Conservation (phyloP, 2,329 filamentous ascomycete species). For the Orbilia oligospora region DNA sequence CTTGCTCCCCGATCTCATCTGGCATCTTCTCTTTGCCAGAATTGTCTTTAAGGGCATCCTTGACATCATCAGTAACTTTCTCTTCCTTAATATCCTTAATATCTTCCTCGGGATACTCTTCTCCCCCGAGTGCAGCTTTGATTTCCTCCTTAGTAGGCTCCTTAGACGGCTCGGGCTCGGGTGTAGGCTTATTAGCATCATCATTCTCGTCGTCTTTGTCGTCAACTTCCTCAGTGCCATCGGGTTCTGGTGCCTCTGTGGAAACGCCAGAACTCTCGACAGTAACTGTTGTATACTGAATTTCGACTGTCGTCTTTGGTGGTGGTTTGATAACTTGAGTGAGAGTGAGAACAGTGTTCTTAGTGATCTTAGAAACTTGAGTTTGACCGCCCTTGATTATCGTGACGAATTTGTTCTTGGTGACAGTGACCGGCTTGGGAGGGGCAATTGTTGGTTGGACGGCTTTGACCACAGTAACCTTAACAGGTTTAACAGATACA, state of each 20-base stretch:
- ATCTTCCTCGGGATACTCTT: background rate
- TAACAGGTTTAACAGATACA: background rate
- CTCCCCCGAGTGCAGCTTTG: constrained; percentile 5
- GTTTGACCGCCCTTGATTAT: background rate
- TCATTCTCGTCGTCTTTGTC: background rate
- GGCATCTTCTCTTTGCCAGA: background rate
- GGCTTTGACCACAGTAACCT: background rate
- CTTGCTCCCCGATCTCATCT: background rate
- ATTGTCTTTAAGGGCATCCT: background rate
- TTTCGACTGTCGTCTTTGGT: background rate
- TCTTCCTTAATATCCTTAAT: background rate
- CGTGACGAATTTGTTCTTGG: background rate
- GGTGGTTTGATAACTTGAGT: background rate
- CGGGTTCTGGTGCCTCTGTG: background rate
- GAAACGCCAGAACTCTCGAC: background rate
- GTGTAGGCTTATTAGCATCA: constrained; percentile 1
- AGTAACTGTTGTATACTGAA: background rate
- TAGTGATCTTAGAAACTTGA: background rate
- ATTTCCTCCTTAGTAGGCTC: constrained; percentile 2
- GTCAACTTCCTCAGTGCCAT: background rate
- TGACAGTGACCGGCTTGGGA: background rate
- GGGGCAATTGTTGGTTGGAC: background rate
- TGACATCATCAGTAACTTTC: background rate
- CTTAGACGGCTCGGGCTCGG: background rate
- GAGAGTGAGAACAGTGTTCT: background rate